These are phyloP conservation scores for Russula abietina DNA, from an alignment of 768 basidiomycete genomes.

Conservation along the genomic window DNA sequence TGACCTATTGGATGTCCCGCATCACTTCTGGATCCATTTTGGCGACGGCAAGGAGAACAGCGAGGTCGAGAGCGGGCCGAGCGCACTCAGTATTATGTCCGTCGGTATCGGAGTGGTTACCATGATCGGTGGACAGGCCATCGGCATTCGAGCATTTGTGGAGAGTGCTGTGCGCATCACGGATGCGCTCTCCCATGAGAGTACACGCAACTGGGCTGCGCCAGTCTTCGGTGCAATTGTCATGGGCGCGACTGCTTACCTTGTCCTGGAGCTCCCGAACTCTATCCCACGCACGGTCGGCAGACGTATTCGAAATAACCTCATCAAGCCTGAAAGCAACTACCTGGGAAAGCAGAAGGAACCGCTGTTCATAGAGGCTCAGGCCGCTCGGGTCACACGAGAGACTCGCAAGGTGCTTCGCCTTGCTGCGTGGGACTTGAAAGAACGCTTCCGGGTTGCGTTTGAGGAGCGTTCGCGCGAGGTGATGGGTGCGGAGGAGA, in stretches of 20 bases:
- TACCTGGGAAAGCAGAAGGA: slow-evolving; percentile 44
- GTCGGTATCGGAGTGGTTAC: no score
- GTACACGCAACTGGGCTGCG: slow-evolving; percentile 77
- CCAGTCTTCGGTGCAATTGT: slow-evolving; percentile 76
- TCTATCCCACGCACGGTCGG: slow-evolving; percentile 89
- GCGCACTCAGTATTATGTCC: slow-evolving; percentile 65
- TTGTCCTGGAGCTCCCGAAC: slow-evolving; percentile 80
- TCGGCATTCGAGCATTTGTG: slow-evolving; percentile 70
- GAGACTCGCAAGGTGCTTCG: slow-evolving; percentile 94
- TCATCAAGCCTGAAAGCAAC: slow-evolving; percentile 43
- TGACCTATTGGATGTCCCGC: slow-evolving; percentile 82
- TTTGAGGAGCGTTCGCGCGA: slow-evolving; percentile 77
- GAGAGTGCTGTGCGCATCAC: slow-evolving; percentile 71
- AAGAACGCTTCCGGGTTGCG: slow-evolving; percentile 70
- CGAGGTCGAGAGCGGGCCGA: slow-evolving; percentile 43
- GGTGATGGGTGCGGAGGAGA: slow-evolving; percentile 70
- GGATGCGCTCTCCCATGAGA: slow-evolving; percentile 76
- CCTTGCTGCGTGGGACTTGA: slow-evolving; percentile 84
- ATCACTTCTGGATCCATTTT: slow-evolving; percentile 70
- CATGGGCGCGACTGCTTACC: slow-evolving; percentile 69
- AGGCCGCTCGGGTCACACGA: slow-evolving; percentile 63
- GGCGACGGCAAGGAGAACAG: slow-evolving; percentile 43
- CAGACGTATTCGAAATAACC: slow-evolving; percentile 64
- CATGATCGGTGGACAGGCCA: slow-evolving; percentile 78
- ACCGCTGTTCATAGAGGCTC: slow-evolving; percentile 54